Base-by-base conservation (phyloP, 352 stramenopile species). In the Phytophthora cryptogea region DNA sequence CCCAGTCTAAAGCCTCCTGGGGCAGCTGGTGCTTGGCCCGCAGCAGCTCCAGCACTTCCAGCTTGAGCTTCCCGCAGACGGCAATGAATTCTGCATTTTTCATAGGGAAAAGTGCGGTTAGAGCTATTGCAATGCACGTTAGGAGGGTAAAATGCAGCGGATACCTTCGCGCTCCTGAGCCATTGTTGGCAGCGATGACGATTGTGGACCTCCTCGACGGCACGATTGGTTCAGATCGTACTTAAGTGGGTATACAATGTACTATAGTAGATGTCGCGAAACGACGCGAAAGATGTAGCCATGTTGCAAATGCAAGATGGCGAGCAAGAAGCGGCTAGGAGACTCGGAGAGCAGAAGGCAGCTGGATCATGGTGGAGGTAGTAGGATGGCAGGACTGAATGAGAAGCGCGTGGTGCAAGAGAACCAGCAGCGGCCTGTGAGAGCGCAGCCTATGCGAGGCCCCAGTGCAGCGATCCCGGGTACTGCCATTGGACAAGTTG, bases 1-100 rank as follows among this genome's bases (percentile, higher is more conserved):
- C 73, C 80, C 82, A 95, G 61, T 92, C 79, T 41, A 92, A 62
- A 32, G 86, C 71, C 13, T 96, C 84, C 54, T 94, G 76, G 13
- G 88, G 86, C 70, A 96, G 82, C 30, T 72, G 50, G 68, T 89
- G 78, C 59, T 94, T 78, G 17, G 54, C 70, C 32, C 54, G 60
- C 59, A 95, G 76, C 47, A 81, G 59, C 54, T 87, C 75, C 33
- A 95, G 72, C 56, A 95, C 74, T 44, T 93, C 83, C 31, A 76
- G 63, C 77, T 92, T 93, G 55, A 96, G 80, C 45, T 79, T 75
- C 2, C 54, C 62, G 54, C 80, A 95, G 35, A 93, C 63, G 27
- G 71, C 59, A 63, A 95, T 80, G 49, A 96, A 96, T 47, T 94
- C 88, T 95, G 60, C 23, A 26, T 3, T 23, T 23, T 23, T 23